A percentile compares a stretch with the other conserved stretches of the same genome.
Conservation (phyloP, 179 eudicot genomes). For the Nepenthes alata region DNA sequence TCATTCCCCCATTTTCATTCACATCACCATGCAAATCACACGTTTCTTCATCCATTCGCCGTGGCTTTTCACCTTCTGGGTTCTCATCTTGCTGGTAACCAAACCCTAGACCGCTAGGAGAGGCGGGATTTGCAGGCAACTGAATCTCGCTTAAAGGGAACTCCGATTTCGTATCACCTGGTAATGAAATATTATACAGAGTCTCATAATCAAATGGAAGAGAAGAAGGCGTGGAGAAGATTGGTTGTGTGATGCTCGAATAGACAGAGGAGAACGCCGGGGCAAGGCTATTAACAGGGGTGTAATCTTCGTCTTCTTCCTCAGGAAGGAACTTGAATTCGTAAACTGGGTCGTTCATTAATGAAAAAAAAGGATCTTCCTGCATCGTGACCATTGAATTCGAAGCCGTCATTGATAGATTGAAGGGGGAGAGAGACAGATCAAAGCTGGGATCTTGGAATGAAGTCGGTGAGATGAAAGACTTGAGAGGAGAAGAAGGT, state of each 20-base stretch:
- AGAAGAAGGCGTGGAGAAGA: background rate
- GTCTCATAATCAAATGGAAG: background rate
- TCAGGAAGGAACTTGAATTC: constrained; percentile 10
- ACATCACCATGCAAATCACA: background rate
- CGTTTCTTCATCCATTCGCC: background rate
- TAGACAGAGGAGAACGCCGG: background rate
- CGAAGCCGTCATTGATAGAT: constrained; percentile 5
- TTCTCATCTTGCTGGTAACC: background rate
- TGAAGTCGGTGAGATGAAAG: background rate
- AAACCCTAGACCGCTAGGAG: constrained; percentile 9
- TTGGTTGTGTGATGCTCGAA: background rate
- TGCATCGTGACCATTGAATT: constrained; percentile 1
- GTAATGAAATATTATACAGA: background rate
- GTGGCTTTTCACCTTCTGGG: background rate
- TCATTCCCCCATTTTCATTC: background rate
- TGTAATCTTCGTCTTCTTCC: constrained; percentile 5
- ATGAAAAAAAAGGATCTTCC: constrained; percentile 6
- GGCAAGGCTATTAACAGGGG: background rate
- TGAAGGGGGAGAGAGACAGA: background rate
- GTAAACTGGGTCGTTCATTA: constrained; percentile 13
- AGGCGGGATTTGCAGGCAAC: constrained; percentile 6
- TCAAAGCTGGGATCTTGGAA: background rate
- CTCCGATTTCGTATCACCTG: constrained; percentile 8
- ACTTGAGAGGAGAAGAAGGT: constrained; percentile 5
- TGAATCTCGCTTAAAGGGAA: constrained; percentile 36